Conservation (phyloP, 139 green algal genomes). For the Pycnococcus provasolii region DNA sequence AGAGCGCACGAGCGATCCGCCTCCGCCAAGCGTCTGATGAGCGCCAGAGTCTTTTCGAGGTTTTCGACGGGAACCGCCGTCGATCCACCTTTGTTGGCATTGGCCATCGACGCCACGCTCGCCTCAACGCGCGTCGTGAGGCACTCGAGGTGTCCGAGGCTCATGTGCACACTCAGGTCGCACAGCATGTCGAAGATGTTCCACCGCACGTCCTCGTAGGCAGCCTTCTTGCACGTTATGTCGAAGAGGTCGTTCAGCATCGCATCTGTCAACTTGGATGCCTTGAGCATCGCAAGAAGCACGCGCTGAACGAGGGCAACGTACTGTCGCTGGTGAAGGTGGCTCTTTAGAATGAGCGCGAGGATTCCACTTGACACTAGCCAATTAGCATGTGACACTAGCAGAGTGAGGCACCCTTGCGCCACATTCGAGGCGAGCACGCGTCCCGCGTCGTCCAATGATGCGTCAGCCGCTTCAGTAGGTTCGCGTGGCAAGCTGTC, state of each 20-base stretch:
- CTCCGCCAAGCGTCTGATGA: too few species aligned
- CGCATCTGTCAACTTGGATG: conserved; percentile 36
- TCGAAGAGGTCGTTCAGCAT: conserved; percentile 72
- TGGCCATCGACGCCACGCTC: neutral
- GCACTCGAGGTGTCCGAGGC: conserved; percentile 34
- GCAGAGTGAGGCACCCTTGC: too few species aligned
- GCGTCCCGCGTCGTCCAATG: too few species aligned
- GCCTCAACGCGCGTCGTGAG: conserved; percentile 35
- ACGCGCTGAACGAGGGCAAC: conserved; percentile 59
- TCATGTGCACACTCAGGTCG: conserved; percentile 45
- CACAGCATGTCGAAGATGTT: conserved; percentile 68
- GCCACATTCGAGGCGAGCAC: too few species aligned
- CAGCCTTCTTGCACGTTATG: conserved; percentile 62
- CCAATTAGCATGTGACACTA: conserved; percentile 34
- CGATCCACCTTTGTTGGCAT: too few species aligned
- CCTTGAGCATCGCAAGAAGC: conserved; percentile 34
- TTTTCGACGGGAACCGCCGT: too few species aligned
- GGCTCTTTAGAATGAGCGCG: conserved; percentile 52
- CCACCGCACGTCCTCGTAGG: conserved; percentile 68
- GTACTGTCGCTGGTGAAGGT: conserved; percentile 85
- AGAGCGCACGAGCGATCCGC: too few species aligned
- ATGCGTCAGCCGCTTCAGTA: too few species aligned
- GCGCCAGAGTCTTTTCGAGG: too few species aligned
- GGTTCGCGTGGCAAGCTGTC: too few species aligned
- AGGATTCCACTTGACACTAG: conserved; percentile 53